These are phyloP conservation scores for Dactylella cylindrospora DNA, from an alignment of 2,329 filamentous ascomycete genomes.

Conservation along the genomic window DNA sequence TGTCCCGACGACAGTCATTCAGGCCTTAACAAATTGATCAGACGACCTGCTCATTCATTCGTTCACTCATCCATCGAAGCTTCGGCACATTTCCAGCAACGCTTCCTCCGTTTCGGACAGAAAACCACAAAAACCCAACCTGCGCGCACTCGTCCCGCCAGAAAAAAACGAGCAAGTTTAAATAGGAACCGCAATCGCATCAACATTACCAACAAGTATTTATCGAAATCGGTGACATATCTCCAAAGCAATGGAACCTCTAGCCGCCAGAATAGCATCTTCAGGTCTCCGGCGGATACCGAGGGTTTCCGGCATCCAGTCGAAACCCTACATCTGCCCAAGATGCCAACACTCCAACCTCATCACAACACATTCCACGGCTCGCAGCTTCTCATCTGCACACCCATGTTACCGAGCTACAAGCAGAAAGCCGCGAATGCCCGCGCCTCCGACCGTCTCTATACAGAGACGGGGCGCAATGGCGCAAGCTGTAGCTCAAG, in stretches of 20 bases:
- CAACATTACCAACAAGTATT: no score
- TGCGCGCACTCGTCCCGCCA: background rate
- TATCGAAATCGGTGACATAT: no score
- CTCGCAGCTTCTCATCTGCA: conserved; percentile 18
- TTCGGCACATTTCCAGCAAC: conserved; percentile 1
- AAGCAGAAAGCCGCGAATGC: conserved; percentile 14
- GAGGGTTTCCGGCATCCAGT: no score
- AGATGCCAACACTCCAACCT: conserved; percentile 17
- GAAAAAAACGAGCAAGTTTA: no score
- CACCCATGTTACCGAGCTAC: conserved; percentile 16
- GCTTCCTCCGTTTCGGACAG: background rate
- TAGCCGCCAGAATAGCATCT: conserved; percentile 10
- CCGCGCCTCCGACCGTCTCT: conserved; percentile 20
- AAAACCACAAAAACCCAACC: background rate
- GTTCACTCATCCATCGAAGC: background rate
- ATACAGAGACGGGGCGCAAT: conserved; percentile 38
- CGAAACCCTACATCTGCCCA: conserved; percentile 12
- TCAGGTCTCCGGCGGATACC: conserved; percentile 15
- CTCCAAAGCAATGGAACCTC: conserved; percentile 36
- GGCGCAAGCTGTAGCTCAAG: conserved; percentile 36
- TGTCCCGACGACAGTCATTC: no score
- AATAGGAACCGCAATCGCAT: background rate
- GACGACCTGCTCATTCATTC: no score
- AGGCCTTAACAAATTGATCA: no score
- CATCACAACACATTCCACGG: conserved; percentile 17